A percentile compares a stretch with the other conserved stretches of the same genome.
Evolutionary conservation across 305 asterid genomes (phyloP).

Genomic region (Solanum chacoense): DNA sequence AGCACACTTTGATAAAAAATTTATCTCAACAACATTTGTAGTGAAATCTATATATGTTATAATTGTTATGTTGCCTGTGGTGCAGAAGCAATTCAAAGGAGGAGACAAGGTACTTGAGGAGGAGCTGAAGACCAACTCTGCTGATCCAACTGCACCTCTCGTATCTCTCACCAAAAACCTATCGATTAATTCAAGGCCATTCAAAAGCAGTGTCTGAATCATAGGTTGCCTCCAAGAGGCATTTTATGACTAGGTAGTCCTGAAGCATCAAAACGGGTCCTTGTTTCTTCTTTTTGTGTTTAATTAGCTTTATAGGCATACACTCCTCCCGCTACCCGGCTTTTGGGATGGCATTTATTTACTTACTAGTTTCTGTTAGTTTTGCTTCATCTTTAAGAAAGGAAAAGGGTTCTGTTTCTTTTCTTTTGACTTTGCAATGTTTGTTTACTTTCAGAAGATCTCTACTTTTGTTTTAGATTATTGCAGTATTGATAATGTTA

Average conservation of each 20-base stretch:
- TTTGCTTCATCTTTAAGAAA: background rate
- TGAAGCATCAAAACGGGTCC: slow-evolving; percentile 3
- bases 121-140: slow-evolving; percentile 7
- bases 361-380: background rate
- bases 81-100: slow-evolving; percentile 32
- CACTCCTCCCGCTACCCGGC: background rate
- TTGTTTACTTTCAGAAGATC: background rate
- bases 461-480: background rate
- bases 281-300: background rate
- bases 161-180: slow-evolving; percentile 38
- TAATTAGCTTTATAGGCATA: background rate
- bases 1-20: background rate
- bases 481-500: background rate
- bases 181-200: slow-evolving; percentile 35
- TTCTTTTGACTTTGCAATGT: background rate
- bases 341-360: background rate
- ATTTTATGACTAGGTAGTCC: background rate
- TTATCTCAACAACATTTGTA: background rate
- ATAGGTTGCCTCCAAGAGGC: slow-evolving; percentile 10
- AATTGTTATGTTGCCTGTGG: background rate
- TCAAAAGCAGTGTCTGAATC: slow-evolving; percentile 26
- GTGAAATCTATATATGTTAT: background rate
- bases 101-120: slow-evolving; percentile 18
- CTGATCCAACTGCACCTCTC: slow-evolving; percentile 31
- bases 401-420: background rate